Base-by-base conservation (phyloP, 345 rosid genomes). In the Microcos paniculata region DNA sequence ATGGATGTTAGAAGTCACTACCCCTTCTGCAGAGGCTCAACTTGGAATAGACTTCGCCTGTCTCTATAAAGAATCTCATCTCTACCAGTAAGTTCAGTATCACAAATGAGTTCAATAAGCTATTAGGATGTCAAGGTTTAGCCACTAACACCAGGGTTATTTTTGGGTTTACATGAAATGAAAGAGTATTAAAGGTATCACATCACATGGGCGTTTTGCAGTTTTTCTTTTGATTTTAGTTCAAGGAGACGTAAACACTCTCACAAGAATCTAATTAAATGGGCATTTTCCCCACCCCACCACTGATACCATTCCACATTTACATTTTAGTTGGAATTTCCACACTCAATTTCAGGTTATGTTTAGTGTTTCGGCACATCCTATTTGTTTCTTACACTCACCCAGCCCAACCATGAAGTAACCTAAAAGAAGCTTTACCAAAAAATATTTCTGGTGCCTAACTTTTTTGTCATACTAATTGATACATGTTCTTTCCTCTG, bases 1-100 rank as follows among this genome's bases (percentile, higher is more conserved):
- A 35, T 87, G 90, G 90, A 87, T 87, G 88, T 74, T 85, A 57
- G 85, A 87, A 52, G 77, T 83, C 46, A 87, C 85, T 0, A 45
- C 26, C 40, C 33, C 82, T 53, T 79, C 85, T 1, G 57, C 55
- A 30, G 90, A 85, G 75, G 26, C 75, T 51, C 78, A 42, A 45
- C 79, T 81, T 21, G 78, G 80, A 43, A 13, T 80, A 65, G 84
- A 87, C 70, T 87, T 80, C 40, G 71, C 80, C 24, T 19, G 13
- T 18, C 24, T 82, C 38, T 87, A 84, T 71, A 82, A 55, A 26
- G 66, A 76, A 19, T 87, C 88, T 19, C 43, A 66, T 71, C 76
- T 75, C 5, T 73, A 43, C 82, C 45, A 12, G 88, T 84, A 76
- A 75, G 83, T 51, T 40, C 30, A 62, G 40, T 19, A 64, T 72